Evolutionary conservation across 2,329 filamentous ascomycete genomes (phyloP), one percentile per base, ranked within the genome.

Genomic region (Ascochyta clinopodiicola): DNA sequence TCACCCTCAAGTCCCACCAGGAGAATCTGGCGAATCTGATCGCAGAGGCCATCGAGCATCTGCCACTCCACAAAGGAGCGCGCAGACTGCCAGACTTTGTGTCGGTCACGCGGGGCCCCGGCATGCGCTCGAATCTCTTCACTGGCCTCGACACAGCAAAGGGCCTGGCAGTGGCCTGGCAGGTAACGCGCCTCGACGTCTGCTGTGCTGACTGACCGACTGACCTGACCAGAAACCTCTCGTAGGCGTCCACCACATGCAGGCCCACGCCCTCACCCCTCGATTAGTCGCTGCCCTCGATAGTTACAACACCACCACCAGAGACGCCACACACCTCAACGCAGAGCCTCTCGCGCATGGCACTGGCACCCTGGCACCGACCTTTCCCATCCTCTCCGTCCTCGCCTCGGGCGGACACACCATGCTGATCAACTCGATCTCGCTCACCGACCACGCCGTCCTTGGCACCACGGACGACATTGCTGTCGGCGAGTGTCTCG

Each of bases 391-490:
- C 73, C 80, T 97, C 31, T 93, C 91, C 0, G 81, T 97, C 6
- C 87, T 99, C 43, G 91, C 95, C 15, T 97, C 92, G 0, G 95
- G 95, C 34, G 95, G 95, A 1, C 94, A 99, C 78, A 94, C 93
- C 0, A 86, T 96, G 72, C 86, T 99, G 19, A 85, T 97, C 36
- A 84, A 89, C 67, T 96, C 92, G 7, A 78, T 79, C 35, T 82
- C 82, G 3, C 79, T 95, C 2, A 86, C 82, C 24, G 79, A 87
- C 24, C 94, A 98, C 75, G 78, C 80, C 42, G 85, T 96, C 55
- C 77, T 98, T 24, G 92, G 89, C 17, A 81, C 84, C 15, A 89
- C 90, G 0, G 77, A 77, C n/a, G 92, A 96, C 75, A 87, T 93
- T 59, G 92, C 95, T n/a, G 80, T 97, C 55, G 95, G 95, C 44